Evolutionary conservation across 768 basidiomycete genomes (phyloP).

Genomic region (Leccinum longicurvipes): DNA sequence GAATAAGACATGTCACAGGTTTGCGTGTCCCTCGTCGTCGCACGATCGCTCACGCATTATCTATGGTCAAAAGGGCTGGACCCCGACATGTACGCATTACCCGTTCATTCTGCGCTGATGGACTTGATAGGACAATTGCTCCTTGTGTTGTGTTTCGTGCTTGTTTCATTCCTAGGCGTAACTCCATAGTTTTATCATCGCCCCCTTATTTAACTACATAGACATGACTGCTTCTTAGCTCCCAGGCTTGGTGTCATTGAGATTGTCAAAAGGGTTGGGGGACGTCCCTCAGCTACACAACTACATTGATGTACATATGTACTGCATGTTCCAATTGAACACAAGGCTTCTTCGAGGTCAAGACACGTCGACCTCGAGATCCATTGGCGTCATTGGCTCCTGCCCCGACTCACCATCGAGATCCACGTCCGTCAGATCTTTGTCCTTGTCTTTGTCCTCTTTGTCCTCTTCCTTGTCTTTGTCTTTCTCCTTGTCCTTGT

Average conservation of each 20-base stretch:
- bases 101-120: slow-evolving; percentile 85
- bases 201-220: not conserved
- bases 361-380: slow-evolving; percentile 35
- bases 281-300: not conserved
- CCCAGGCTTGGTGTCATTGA: too few relatives aligned
- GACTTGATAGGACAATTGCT: slow-evolving; percentile 81
- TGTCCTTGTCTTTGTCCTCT: slow-evolving; percentile 11
- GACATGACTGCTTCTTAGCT: too few relatives aligned
- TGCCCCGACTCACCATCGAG: slow-evolving; percentile 31
- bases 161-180: slow-evolving; percentile 48
- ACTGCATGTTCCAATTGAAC: not conserved
- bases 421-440: slow-evolving; percentile 32
- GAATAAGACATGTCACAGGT: slow-evolving; percentile 47
- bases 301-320: not conserved
- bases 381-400: slow-evolving; percentile 37
- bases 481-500: too few relatives aligned
- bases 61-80: slow-evolving; percentile 78
- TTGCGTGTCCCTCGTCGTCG: slow-evolving; percentile 62
- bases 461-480: slow-evolving; percentile 18
- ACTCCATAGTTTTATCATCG: slow-evolving; percentile 6
- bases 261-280: not conserved
- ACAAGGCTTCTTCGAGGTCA: slow-evolving; percentile 39
- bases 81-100: slow-evolving; percentile 92
- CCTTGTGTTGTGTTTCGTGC: slow-evolving; percentile 71
- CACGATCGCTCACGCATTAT: slow-evolving; percentile 62